Conservation (phyloP, 495 filamentous ascomycete genomes). For the Pyronema omphalodes region DNA sequence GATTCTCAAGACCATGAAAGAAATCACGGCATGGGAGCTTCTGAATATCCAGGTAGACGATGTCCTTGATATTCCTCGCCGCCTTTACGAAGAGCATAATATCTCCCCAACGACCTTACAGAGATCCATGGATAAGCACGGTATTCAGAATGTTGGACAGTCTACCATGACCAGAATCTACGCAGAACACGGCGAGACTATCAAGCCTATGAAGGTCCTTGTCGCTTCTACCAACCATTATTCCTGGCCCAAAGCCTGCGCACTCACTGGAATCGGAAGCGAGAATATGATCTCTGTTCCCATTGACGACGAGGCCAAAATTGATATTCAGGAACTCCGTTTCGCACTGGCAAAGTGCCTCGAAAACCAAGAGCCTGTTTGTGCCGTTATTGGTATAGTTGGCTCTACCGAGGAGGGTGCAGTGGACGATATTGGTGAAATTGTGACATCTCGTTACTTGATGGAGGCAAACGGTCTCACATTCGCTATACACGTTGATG, state of each 20-base stretch:
- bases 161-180: too few relatives aligned
- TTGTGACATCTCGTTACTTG: conserved; percentile 26
- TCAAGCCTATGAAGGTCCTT: conserved; percentile 25
- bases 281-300: conserved; percentile 26
- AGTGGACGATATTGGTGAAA: conserved; percentile 22
- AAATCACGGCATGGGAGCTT: conserved; percentile 29
- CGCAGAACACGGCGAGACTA: conserved; percentile 16
- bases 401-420: conserved; percentile 14
- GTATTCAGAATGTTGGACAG: conserved; percentile 29
- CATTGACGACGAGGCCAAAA: conserved; percentile 27
- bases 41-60: conserved; percentile 29
- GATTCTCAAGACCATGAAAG: conserved; percentile 10
- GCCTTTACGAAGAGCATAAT: conserved; percentile 26
- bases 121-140: conserved; percentile 24
- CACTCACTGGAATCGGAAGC: conserved; percentile 30
- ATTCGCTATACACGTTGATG: conserved; percentile 29
- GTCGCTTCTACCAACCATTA: conserved; percentile 29
- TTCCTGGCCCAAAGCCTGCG: conserved; percentile 32
- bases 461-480: conserved; percentile 25
- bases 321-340: conserved; percentile 25
- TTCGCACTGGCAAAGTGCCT: conserved; percentile 24
- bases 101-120: conserved; percentile 26
- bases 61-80: conserved; percentile 27
- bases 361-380: conserved; percentile 16
- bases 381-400: conserved; percentile 17